These are phyloP conservation scores for Trichoderma hamatum DNA, from an alignment of 2,329 filamentous ascomycete genomes.

Conservation along the genomic window DNA sequence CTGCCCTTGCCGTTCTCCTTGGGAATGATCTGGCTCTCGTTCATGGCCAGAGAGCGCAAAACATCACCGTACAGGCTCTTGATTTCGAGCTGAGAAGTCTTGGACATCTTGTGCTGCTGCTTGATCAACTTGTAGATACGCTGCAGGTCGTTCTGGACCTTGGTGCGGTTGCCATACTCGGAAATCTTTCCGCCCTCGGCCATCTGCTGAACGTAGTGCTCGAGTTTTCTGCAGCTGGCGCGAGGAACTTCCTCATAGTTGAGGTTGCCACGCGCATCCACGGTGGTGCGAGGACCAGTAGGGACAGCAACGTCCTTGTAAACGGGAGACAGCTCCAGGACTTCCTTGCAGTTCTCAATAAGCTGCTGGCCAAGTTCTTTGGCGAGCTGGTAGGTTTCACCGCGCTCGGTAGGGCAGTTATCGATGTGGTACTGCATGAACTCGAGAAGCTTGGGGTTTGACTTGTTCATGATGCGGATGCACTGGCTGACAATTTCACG, in stretches of 20 bases:
- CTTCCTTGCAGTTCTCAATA: conserved; percentile 96
- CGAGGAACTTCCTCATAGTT: conserved; percentile 87
- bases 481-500: conserved; percentile 98
- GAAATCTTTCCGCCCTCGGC: conserved; percentile 97
- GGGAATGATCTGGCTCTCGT: conserved; percentile 94
- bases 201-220: conserved; percentile 99
- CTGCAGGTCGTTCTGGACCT: conserved; percentile 93
- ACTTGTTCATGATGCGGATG: conserved; percentile 99
- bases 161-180: conserved; percentile 96
- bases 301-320: conserved; percentile 96
- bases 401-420: conserved; percentile 93
- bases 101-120: conserved; percentile 96
- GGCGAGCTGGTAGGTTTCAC: conserved; percentile 96
- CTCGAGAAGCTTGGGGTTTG: conserved; percentile 90
- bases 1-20: conserved; percentile 75
- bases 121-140: conserved; percentile 98
- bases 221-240: conserved; percentile 89
- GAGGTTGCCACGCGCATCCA: conserved; percentile 89
- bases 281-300: conserved; percentile 88
- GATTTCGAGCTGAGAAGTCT: conserved; percentile 94
- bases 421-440: conserved; percentile 99
- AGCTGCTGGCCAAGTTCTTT: conserved; percentile 92
- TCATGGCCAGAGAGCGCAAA: conserved; percentile 93
- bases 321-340: conserved; percentile 77
- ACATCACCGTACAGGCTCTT: conserved; percentile 94